Percentiles rank a stretch among this genome's conserved stretches.
phyloP scores from a whole-genome alignment of 2,329 filamentous ascomycete species.

The Pseudocercospora vitis region DNA sequence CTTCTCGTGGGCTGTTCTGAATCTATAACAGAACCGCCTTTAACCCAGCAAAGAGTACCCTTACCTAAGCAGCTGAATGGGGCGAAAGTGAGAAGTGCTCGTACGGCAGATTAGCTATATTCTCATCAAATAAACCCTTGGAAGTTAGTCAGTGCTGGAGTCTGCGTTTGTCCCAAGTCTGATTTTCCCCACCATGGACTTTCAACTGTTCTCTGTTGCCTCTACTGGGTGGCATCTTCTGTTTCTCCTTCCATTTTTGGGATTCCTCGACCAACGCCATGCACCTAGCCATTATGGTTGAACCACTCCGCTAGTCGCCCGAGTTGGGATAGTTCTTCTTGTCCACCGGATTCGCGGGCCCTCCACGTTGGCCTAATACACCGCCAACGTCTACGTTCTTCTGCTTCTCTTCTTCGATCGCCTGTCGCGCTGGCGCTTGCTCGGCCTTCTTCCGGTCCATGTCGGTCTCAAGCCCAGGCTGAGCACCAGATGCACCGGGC shows the following conservation, averaged over 20 bases:
- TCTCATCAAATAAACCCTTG: too few relatives aligned
- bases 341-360: conserved; percentile 44
- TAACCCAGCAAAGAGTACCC: too few relatives aligned
- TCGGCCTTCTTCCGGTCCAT: conserved; percentile 54
- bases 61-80: too few relatives aligned
- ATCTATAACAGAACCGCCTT: too few relatives aligned
- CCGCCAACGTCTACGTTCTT: conserved; percentile 44
- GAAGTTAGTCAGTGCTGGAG: too few relatives aligned
- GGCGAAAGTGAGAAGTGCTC: too few relatives aligned
- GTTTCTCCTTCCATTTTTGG: neutral
- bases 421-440: conserved; percentile 46
- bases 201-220: too few relatives aligned
- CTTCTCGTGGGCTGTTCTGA: too few relatives aligned
- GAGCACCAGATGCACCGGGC: conserved; percentile 39
- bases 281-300: neutral
- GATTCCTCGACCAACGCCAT: neutral
- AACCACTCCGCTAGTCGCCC: neutral
- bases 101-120: too few relatives aligned
- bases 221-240: too few relatives aligned
- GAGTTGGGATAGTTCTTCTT: conserved; percentile 36
- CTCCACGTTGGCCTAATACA: conserved; percentile 48
- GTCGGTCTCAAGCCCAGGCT: conserved; percentile 47
- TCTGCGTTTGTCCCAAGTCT: too few relatives aligned
- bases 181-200: too few relatives aligned
- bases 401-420: conserved; percentile 42